These are phyloP conservation scores for Mycosphaerella sp. DNA, from an alignment of 2,329 filamentous ascomycete species.

Conservation along the genomic window DNA sequence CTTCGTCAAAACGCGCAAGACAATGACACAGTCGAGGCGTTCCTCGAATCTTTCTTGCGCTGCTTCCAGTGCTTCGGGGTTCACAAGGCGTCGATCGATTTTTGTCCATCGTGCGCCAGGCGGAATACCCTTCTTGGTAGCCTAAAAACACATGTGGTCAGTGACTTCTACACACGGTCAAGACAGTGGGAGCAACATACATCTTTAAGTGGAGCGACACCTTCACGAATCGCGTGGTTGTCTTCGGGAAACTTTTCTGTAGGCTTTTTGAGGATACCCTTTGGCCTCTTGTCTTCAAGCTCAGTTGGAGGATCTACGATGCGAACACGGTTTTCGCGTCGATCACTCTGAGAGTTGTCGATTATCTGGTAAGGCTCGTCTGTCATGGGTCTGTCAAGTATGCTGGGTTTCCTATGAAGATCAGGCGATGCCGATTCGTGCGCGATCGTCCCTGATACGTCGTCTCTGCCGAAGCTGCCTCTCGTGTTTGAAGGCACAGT, in stretches of 20 bases:
- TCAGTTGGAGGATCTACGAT: slow-evolving; percentile 65
- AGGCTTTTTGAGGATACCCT: slow-evolving; percentile 79
- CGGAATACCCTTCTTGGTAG: slow-evolving; percentile 37
- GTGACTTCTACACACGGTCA: not conserved
- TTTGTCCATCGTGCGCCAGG: slow-evolving; percentile 86
- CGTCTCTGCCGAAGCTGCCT: slow-evolving; percentile 24
- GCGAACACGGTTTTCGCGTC: slow-evolving; percentile 39
- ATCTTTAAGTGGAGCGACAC: slow-evolving; percentile 89
- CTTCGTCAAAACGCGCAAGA: slow-evolving; percentile 76
- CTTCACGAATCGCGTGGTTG: slow-evolving; percentile 73
- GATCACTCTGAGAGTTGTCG: slow-evolving; percentile 32
- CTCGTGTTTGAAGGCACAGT: not conserved
- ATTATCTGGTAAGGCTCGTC: slow-evolving; percentile 30
- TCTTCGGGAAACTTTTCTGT: slow-evolving; percentile 82
- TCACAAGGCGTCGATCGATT: slow-evolving; percentile 81
- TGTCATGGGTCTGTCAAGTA: slow-evolving; percentile 31
- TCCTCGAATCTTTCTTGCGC: slow-evolving; percentile 91
- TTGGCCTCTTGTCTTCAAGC: slow-evolving; percentile 62
- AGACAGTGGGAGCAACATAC: slow-evolving; percentile 22
- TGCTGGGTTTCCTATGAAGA: slow-evolving; percentile 28
- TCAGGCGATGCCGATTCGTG: slow-evolving; percentile 15
- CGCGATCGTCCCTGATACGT: slow-evolving; percentile 10
- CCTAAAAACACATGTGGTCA: slow-evolving; percentile 22
- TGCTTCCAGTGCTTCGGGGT: slow-evolving; percentile 75
- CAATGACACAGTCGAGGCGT: slow-evolving; percentile 88